Conservation (phyloP, 768 basidiomycete genomes). For the Suillus weaverae region DNA sequence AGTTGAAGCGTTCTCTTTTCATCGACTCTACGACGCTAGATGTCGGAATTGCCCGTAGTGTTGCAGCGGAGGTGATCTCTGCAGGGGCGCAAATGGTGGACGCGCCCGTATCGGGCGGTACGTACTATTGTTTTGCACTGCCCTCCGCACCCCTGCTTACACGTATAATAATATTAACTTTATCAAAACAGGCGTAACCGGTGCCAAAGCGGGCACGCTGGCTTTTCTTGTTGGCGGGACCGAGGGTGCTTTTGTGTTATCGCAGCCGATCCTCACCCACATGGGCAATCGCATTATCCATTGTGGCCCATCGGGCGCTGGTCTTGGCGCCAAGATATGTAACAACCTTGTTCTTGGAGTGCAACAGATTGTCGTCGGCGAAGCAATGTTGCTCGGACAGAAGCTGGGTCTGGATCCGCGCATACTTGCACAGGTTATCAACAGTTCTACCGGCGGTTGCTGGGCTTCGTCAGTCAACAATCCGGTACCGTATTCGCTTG, state of each 20-base stretch:
- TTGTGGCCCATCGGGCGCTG: constrained; percentile 80
- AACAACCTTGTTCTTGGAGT: constrained; percentile 82
- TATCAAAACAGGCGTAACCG: constrained; percentile 62
- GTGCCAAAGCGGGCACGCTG: constrained; percentile 83
- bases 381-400: constrained; percentile 87
- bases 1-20: constrained; percentile 53
- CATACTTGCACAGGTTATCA: constrained; percentile 79
- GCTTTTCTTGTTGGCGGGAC: constrained; percentile 92
- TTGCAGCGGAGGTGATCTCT: constrained; percentile 53
- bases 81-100: constrained; percentile 80
- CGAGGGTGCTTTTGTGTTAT: constrained; percentile 51
- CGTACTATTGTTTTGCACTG: constrained; percentile 23
- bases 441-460: constrained; percentile 80
- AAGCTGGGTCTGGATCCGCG: constrained; percentile 77
- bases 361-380: constrained; percentile 81
- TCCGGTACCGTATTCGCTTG: constrained; percentile 74
- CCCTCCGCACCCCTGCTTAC: constrained; percentile 7
- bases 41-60: constrained; percentile 66
- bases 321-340: constrained; percentile 87
- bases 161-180: constrained; percentile 1
- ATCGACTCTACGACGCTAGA: constrained; percentile 94
- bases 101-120: constrained; percentile 93
- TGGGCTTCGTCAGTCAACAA: constrained; percentile 89
- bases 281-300: constrained; percentile 87
- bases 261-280: constrained; percentile 56